Percentiles rank a stretch among this genome's conserved stretches.
These are phyloP conservation scores for Coriolopsis trogii DNA, from an alignment of 1,284 basidiomycete species.

Conservation along the genomic window DNA sequence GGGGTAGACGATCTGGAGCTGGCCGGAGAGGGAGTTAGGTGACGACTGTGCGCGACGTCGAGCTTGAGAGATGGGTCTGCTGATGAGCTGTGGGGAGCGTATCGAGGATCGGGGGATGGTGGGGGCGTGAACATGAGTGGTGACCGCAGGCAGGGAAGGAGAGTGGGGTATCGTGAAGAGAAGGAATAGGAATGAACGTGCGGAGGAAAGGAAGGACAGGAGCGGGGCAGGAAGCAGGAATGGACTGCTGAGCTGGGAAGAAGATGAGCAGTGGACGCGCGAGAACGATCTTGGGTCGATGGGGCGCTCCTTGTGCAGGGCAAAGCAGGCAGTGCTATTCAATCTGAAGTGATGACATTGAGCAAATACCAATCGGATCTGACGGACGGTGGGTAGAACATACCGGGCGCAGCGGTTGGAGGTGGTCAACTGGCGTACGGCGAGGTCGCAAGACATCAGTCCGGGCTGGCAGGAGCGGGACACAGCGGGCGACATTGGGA, in stretches of 20 bases:
- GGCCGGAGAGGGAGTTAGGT: conserved; percentile 14
- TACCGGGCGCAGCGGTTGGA: no score
- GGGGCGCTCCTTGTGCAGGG: background rate
- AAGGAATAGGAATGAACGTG: conserved; percentile 26
- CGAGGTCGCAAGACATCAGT: conserved; percentile 14
- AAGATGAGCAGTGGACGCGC: conserved; percentile 10
- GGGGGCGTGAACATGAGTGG: conserved; percentile 54
- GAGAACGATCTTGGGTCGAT: conserved; percentile 2
- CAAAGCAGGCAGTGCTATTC: no score
- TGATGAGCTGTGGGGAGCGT: conserved; percentile 6
- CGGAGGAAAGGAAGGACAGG: conserved; percentile 25
- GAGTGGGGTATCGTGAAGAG: conserved; percentile 12
- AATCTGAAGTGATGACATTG: no score
- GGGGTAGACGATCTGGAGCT: conserved; percentile 11
- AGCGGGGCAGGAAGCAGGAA: conserved; percentile 8
- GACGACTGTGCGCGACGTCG: conserved; percentile 11
- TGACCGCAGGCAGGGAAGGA: background rate
- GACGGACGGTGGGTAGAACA: no score
- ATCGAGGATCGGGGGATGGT: conserved; percentile 43
- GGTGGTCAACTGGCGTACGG: background rate
- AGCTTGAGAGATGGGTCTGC: conserved; percentile 14
- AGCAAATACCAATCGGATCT: no score
- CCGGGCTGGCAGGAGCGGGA: background rate
- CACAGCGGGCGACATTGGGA: background rate
- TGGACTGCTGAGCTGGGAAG: conserved; percentile 2